Evolutionary conservation across 495 filamentous ascomycete species (phyloP), one percentile per base, ranked within the genome.

Genomic region (Xylaria venustula): DNA sequence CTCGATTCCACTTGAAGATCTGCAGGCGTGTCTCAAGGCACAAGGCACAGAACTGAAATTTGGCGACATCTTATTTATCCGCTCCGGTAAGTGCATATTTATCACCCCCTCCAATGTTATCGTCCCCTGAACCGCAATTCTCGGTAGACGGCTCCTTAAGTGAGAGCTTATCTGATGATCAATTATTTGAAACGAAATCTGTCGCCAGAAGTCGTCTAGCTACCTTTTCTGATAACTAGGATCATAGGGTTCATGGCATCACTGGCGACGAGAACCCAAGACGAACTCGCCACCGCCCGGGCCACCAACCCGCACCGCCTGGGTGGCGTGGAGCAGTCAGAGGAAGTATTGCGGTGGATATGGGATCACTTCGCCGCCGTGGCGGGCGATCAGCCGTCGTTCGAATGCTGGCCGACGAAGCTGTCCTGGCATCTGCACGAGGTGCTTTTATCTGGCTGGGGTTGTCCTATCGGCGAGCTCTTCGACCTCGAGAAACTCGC

Each of bases 41-140:
- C 82, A 85, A 62, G 75, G 79, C 4, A 83, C 81, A 0, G 65
- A 77, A 63, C 64, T 81, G 8, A 70, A 73, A 26, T 83, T 81
- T 58, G 83, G 84, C 17, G 84, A 87, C 64, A 77, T 87, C 45
- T 61, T 87, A 15, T 67, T 87, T 32, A 73, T 85, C 22, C 77
- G 84, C 1, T 75, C 71, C 2, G 80, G 75, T 72, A 28, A 36
- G 71, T 51, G 14, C 28, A 7, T 7, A 20, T 48, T 40, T 46
- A 34, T 17, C 28, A 37, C 23, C 9, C 2, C 14, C 12, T 34
- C 36, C 19, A 26, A 40, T 20, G n/a, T 23, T 34, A 34, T 34
- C 30, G 5, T 34, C 30, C 37, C 17, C 25, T 26, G 7, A 17
- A 22, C 25, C 15, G 37, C 26, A 22, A 28, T 44, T 36, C 40